Evolutionary conservation across 1,284 basidiomycete genomes (phyloP).

Genomic region (Tylopilus orsonianus): DNA sequence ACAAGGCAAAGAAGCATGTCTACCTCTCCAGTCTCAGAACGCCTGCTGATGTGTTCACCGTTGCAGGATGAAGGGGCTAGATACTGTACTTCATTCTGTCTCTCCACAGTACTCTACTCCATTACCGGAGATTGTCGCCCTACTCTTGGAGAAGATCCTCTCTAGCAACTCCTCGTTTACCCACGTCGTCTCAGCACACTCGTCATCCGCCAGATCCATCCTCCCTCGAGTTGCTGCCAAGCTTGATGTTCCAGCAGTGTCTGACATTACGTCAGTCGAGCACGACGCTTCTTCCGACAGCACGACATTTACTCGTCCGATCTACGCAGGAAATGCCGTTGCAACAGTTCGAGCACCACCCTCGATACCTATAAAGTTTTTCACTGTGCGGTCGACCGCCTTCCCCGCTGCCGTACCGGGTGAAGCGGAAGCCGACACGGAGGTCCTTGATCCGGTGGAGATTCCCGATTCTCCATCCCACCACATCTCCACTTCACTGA

Average conservation of each 20-base stretch:
- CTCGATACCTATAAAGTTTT: slow-evolving; percentile 82
- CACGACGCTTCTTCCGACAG: slow-evolving; percentile 73
- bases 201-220: slow-evolving; percentile 61
- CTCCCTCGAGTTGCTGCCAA: slow-evolving; percentile 86
- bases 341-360: slow-evolving; percentile 83
- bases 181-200: slow-evolving; percentile 77
- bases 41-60: slow-evolving; percentile 11
- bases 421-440: slow-evolving; percentile 55
- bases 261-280: slow-evolving; percentile 84
- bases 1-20: slow-evolving; percentile 77
- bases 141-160: slow-evolving; percentile 55
- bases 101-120: slow-evolving; percentile 52
- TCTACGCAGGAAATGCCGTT: slow-evolving; percentile 98
- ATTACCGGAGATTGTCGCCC: slow-evolving; percentile 52
- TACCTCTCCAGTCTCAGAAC: background rate
- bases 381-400: slow-evolving; percentile 95
- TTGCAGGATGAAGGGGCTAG: slow-evolving; percentile 47
- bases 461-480: slow-evolving; percentile 63
- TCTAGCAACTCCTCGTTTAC: slow-evolving; percentile 62
- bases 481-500: slow-evolving; percentile 84
- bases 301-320: slow-evolving; percentile 87
- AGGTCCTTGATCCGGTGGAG: slow-evolving; percentile 65
- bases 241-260: slow-evolving; percentile 84
- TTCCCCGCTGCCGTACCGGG: slow-evolving; percentile 73
- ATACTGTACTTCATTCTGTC: slow-evolving; percentile 48